phyloP scores from a whole-genome alignment of 768 basidiomycete genomes.

The Astraeus odoratus region DNA sequence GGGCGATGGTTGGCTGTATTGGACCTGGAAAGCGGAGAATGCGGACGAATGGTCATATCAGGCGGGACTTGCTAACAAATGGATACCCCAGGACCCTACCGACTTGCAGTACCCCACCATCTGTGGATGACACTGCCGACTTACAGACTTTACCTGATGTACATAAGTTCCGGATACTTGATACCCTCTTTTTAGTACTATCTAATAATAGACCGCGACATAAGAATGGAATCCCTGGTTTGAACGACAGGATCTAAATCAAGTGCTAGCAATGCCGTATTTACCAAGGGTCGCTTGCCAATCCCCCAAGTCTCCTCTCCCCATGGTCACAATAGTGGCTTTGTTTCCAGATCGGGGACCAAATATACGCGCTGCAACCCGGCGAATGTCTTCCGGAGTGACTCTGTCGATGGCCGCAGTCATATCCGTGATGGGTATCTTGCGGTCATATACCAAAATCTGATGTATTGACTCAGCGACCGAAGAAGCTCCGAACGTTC shows the following conservation, averaged over 20 bases:
- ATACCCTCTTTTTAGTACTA: not conserved
- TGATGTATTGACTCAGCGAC: slow-evolving; percentile 20
- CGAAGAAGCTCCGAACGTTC: not conserved
- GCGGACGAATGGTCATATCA: slow-evolving; percentile 91
- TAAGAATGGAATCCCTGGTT: no score
- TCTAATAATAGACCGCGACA: no score
- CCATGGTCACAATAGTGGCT: slow-evolving; percentile 81
- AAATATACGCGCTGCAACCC: slow-evolving; percentile 73
- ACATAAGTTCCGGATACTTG: not conserved
- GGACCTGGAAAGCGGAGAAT: slow-evolving; percentile 80
- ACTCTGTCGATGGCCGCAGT: slow-evolving; percentile 77
- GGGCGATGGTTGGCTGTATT: slow-evolving; percentile 70
- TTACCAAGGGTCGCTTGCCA: slow-evolving; percentile 57
- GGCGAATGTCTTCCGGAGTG: slow-evolving; percentile 58
- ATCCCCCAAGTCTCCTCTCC: slow-evolving; percentile 68
- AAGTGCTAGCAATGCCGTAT: slow-evolving; percentile 52
- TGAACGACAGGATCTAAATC: not conserved
- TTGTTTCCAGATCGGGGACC: slow-evolving; percentile 53
- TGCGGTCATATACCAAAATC: slow-evolving; percentile 82
- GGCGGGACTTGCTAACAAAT: slow-evolving; percentile 70
- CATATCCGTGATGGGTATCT: slow-evolving; percentile 88
- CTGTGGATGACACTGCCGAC: slow-evolving; percentile 33
- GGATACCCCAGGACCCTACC: slow-evolving; percentile 68
- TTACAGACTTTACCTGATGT: no score
- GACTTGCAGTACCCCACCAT: slow-evolving; percentile 51